A percentile compares a stretch with the other conserved stretches of the same genome.
Conservation (phyloP, 2,329 filamentous ascomycete species). For the Neocatenulostroma microsporum region DNA sequence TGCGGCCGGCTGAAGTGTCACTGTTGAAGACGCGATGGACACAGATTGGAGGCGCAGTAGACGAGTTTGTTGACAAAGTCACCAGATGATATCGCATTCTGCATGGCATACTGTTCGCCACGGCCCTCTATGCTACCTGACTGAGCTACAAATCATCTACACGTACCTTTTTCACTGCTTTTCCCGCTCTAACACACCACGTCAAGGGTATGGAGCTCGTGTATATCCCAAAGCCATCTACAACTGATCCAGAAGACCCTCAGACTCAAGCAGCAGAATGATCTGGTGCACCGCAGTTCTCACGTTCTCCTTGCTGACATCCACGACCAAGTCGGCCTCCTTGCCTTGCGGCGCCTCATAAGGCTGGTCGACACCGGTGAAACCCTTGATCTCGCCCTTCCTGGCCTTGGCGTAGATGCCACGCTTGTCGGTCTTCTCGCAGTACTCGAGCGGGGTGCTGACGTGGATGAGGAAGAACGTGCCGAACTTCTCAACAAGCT, state of each 20-base stretch:
- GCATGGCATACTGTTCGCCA: no score
- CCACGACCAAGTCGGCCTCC: constrained; percentile 77
- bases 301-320: constrained; percentile 78
- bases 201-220: not conserved
- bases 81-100: no score
- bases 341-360: constrained; percentile 79
- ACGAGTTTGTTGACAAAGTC: constrained; percentile 9
- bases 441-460: constrained; percentile 82
- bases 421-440: constrained; percentile 89
- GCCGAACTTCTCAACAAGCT: constrained; percentile 79
- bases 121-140: no score
- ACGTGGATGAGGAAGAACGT: constrained; percentile 95
- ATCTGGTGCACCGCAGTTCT: constrained; percentile 96
- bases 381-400: constrained; percentile 88
- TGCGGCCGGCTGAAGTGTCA: constrained; percentile 4
- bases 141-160: no score
- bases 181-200: not conserved
- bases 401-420: constrained; percentile 82
- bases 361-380: constrained; percentile 96
- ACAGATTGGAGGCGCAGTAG: constrained; percentile 27
- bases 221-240: no score
- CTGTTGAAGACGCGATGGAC: constrained; percentile 28
- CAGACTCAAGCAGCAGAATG: constrained; percentile 79
- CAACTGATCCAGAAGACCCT: constrained; percentile 71
- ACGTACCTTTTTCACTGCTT: no score